Percentiles rank a stretch among this genome's conserved stretches.
These are phyloP conservation scores for Suillus subluteus DNA, from an alignment of 768 basidiomycete species.

Conservation along the genomic window DNA sequence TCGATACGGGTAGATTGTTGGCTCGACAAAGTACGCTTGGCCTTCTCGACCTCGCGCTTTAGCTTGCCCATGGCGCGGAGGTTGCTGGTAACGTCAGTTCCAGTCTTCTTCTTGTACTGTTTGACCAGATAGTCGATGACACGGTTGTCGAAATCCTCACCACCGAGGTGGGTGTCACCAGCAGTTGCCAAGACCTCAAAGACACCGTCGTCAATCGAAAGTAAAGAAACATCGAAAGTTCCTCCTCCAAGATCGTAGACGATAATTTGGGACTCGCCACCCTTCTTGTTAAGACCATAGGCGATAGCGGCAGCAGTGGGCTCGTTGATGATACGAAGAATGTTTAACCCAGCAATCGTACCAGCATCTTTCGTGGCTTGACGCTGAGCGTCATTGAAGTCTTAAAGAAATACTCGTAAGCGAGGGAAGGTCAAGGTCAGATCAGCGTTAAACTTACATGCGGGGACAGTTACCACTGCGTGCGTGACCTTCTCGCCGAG, in stretches of 20 bases:
- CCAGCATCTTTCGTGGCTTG: constrained; percentile 99
- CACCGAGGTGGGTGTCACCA: constrained; percentile 93
- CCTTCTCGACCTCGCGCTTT: constrained; percentile 92
- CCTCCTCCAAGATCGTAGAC: constrained; percentile 99
- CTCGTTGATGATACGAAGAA: constrained; percentile 98
- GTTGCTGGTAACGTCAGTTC: constrained; percentile 80
- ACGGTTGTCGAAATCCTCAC: constrained; percentile 95
- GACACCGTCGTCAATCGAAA: constrained; percentile 93
- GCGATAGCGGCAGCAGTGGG: constrained; percentile 97
- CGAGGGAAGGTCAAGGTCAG: background rate
- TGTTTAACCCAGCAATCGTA: constrained; percentile 90
- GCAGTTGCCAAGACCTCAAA: constrained; percentile 90
- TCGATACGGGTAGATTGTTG: constrained; percentile 93
- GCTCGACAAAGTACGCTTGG: constrained; percentile 89
- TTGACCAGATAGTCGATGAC: constrained; percentile 91
- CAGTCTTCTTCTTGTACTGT: constrained; percentile 90
- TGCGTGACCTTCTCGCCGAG: constrained; percentile 95
- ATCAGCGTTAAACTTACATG: constrained; percentile 55
- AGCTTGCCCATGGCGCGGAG: constrained; percentile 87
- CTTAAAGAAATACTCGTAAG: constrained; percentile 40
- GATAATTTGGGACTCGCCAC: constrained; percentile 92
- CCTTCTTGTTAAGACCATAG: constrained; percentile 97
- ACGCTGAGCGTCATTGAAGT: constrained; percentile 99
- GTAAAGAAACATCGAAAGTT: constrained; percentile 97
- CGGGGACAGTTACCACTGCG: constrained; percentile 97